Conservation (phyloP, 1,139 yeast genomes). For the Eremothecium cymbalariae region DNA sequence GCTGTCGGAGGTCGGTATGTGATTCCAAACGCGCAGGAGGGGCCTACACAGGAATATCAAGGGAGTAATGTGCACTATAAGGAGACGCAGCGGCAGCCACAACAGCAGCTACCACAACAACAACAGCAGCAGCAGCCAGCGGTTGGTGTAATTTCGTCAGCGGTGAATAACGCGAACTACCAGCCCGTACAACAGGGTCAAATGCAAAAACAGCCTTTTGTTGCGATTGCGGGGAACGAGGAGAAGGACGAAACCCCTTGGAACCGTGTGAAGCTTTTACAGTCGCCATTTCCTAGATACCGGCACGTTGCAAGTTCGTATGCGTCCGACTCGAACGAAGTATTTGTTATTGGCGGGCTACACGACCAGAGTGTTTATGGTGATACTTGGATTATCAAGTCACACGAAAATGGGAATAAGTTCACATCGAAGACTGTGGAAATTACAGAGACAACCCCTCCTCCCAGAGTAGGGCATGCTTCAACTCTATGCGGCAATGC, state of each 20-base stretch:
- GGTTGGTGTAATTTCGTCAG: too few species aligned
- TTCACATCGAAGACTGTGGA: slow-evolving; percentile 58
- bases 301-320: slow-evolving; percentile 81
- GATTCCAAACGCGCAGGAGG: too few species aligned
- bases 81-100: too few species aligned
- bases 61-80: too few species aligned
- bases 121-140: too few species aligned
- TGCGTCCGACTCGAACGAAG: slow-evolving; percentile 71
- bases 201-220: background rate
- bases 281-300: slow-evolving; percentile 89
- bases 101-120: too few species aligned
- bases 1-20: too few species aligned
- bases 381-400: slow-evolving; percentile 77
- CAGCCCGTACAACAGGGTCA: slow-evolving; percentile 36
- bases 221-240: too few species aligned
- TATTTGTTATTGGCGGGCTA: slow-evolving; percentile 90
- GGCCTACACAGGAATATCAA: too few species aligned
- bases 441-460: slow-evolving; percentile 65
- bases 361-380: slow-evolving; percentile 90
- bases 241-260: slow-evolving; percentile 46
- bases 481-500: slow-evolving; percentile 92
- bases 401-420: slow-evolving; percentile 37
- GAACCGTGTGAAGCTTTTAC: slow-evolving; percentile 59
- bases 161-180: slow-evolving; percentile 56
- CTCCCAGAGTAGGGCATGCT: slow-evolving; percentile 96